These are phyloP conservation scores for Pythium aristosporum DNA, from an alignment of 352 stramenopile genomes.

Conservation along the genomic window DNA sequence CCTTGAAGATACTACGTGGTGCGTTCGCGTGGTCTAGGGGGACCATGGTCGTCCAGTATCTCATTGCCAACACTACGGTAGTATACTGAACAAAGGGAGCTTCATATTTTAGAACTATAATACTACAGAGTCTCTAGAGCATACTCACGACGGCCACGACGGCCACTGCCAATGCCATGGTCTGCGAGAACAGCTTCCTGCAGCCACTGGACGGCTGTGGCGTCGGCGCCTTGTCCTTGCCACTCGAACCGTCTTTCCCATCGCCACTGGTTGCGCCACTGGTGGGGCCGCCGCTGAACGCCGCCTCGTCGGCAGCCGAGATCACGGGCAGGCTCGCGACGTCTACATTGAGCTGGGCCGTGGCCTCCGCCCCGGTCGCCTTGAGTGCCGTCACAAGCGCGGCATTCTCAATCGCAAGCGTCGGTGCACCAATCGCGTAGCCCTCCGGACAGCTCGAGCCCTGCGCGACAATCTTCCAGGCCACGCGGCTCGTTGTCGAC, in stretches of 20 bases:
- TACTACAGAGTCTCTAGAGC: background rate
- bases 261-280: background rate
- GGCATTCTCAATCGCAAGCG: conserved; percentile 50
- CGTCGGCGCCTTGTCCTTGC: background rate
- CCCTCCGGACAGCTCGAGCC: conserved; percentile 44
- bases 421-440: conserved; percentile 33
- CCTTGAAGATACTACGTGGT: too few species aligned
- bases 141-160: background rate
- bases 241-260: background rate
- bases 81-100: too few species aligned
- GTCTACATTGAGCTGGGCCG: conserved; percentile 50
- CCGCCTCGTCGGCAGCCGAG: conserved; percentile 40
- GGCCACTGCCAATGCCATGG: background rate
- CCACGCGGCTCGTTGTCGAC: conserved; percentile 40
- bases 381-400: conserved; percentile 39
- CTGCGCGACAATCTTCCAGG: conserved; percentile 49
- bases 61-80: too few species aligned
- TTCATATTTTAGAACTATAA: too few species aligned
- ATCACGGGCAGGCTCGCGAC: conserved; percentile 46
- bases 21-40: too few species aligned
- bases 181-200: background rate
- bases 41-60: too few species aligned
- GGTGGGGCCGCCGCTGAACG: conserved; percentile 16
- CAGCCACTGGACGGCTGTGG: background rate
- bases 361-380: conserved; percentile 29